phyloP scores from a whole-genome alignment of 495 filamentous ascomycete genomes.

The Penicillium lividum region DNA sequence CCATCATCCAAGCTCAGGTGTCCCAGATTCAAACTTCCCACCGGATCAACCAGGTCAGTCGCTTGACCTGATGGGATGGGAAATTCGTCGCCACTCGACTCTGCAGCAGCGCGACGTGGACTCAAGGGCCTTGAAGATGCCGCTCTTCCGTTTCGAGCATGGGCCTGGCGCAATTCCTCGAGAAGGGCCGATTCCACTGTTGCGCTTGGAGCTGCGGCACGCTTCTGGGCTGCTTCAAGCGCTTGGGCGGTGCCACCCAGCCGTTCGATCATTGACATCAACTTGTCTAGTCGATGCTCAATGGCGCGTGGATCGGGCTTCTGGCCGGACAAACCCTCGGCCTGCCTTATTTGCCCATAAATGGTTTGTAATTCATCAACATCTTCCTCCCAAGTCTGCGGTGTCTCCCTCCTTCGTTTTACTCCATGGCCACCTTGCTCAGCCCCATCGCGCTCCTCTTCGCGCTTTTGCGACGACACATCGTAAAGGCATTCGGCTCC shows the following conservation, averaged over 20 bases:
- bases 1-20: constrained; percentile 52
- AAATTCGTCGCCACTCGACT: constrained; percentile 48
- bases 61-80: constrained; percentile 48
- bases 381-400: constrained; percentile 36
- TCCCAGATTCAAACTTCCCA: constrained; percentile 47
- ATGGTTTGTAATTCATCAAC: constrained; percentile 41
- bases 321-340: constrained; percentile 25
- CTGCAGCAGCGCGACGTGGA: constrained; percentile 34
- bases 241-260: constrained; percentile 37
- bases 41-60: constrained; percentile 46
- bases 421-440: constrained; percentile 30
- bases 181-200: constrained; percentile 21
- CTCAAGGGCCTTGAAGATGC: constrained; percentile 29
- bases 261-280: constrained; percentile 49
- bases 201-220: constrained; percentile 25
- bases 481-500: constrained; percentile 48
- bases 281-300: constrained; percentile 45
- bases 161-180: constrained; percentile 21
- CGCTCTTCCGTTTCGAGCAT: constrained; percentile 20
- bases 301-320: constrained; percentile 39
- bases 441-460: constrained; percentile 15
- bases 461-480: constrained; percentile 31
- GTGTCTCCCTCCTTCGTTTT: constrained; percentile 38
- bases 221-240: constrained; percentile 27
- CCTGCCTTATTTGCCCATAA: constrained; percentile 35